Evolutionary conservation across 176 grass and related monocot species (phyloP).

Genomic region (Juncus inflexus): DNA sequence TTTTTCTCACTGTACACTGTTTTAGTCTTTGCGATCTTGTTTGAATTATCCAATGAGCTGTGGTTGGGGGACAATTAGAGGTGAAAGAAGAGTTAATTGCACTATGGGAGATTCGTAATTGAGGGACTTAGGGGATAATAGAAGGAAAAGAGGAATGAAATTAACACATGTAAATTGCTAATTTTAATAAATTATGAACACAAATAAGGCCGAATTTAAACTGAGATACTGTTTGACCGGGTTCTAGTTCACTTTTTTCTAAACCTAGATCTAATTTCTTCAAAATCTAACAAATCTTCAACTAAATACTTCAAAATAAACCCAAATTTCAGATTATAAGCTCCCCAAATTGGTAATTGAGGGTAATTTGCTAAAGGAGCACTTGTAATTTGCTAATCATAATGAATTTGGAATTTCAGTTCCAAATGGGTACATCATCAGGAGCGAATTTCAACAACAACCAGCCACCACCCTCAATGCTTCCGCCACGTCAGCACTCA

Average conservation of each 20-base stretch:
- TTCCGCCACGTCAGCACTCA: slow-evolving; percentile 34
- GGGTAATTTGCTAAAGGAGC: not conserved
- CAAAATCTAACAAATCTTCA: too few species aligned
- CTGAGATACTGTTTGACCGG: not conserved
- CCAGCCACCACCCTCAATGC: slow-evolving; percentile 42
- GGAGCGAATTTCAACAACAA: slow-evolving; percentile 50
- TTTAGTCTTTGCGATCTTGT: not conserved
- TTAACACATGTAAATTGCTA: too few species aligned
- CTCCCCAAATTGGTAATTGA: slow-evolving; percentile 9
- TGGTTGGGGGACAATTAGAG: too few species aligned
- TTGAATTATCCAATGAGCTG: not conserved
- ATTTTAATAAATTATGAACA: too few species aligned
- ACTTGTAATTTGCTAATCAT: not conserved
- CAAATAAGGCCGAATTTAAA: not conserved
- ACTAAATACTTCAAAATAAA: too few species aligned
- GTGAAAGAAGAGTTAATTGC: not conserved
- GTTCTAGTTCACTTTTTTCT: too few species aligned
- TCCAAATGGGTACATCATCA: slow-evolving; percentile 60
- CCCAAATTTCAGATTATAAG: too few species aligned
- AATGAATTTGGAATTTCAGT: slow-evolving; percentile 16
- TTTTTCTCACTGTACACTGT: not conserved
- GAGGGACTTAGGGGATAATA: not conserved
- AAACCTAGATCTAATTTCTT: too few species aligned
- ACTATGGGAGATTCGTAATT: not conserved
- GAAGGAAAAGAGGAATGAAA: too few species aligned